Evolutionary conservation across 805 yeast species (phyloP).

Genomic region (Blastobotrys americana): DNA sequence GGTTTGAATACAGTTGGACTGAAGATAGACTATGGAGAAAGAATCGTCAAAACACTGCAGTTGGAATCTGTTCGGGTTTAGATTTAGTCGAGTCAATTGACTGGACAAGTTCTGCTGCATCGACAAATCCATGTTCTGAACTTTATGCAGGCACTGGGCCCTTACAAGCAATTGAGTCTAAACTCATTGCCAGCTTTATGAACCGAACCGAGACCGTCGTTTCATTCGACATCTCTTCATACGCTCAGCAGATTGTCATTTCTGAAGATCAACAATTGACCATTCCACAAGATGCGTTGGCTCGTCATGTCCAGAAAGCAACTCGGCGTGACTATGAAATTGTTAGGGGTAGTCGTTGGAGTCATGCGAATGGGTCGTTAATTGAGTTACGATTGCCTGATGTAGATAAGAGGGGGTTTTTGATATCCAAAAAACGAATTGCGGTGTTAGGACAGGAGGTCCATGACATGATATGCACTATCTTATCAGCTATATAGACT

Average conservation of each 20-base stretch:
- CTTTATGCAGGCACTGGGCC: slow-evolving; percentile 72
- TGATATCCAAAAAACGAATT: slow-evolving; percentile 23
- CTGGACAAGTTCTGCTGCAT: slow-evolving; percentile 52
- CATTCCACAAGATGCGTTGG: slow-evolving; percentile 68
- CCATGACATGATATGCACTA: background rate
- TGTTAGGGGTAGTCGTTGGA: slow-evolving; percentile 71
- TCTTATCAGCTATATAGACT: background rate
- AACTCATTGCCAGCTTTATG: slow-evolving; percentile 15
- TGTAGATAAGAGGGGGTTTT: slow-evolving; percentile 74
- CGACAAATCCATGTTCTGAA: slow-evolving; percentile 62
- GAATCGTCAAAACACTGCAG: slow-evolving; percentile 68
- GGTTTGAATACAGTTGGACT: slow-evolving; percentile 78
- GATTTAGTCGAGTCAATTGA: slow-evolving; percentile 79
- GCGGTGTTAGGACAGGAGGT: background rate
- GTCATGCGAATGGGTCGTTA: slow-evolving; percentile 56
- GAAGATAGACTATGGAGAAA: slow-evolving; percentile 81
- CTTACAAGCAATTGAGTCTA: slow-evolving; percentile 57
- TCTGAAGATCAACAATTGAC: slow-evolving; percentile 75
- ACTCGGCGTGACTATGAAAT: slow-evolving; percentile 64
- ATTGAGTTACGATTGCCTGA: slow-evolving; percentile 69
- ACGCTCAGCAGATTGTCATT: slow-evolving; percentile 73
- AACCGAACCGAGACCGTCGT: slow-evolving; percentile 41
- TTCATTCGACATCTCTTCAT: slow-evolving; percentile 76
- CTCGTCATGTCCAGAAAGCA: slow-evolving; percentile 60
- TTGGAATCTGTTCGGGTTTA: slow-evolving; percentile 66